phyloP scores from a whole-genome alignment of 768 basidiomycete genomes.

The Tremella fuciformis region DNA sequence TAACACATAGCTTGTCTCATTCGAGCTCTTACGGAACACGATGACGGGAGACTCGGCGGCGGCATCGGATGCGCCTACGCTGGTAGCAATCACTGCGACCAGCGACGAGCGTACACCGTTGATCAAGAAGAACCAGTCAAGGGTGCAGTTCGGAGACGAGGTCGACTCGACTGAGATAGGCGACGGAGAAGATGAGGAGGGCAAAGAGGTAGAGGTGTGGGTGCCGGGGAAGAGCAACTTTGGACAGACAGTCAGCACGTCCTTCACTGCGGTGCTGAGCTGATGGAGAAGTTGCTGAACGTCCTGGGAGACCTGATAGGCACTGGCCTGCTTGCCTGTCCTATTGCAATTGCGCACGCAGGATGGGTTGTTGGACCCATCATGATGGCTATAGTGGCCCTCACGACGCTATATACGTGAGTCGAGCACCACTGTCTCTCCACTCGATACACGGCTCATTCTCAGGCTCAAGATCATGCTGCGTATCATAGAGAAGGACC shows the following conservation, averaged over 20 bases:
- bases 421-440: conserved; percentile 6
- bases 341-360: conserved; percentile 44
- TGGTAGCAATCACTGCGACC: too few relatives aligned
- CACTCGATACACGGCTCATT: neutral
- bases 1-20: too few relatives aligned
- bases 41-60: too few relatives aligned
- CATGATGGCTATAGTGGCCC: conserved; percentile 30
- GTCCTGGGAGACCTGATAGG: conserved; percentile 43
- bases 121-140: too few relatives aligned
- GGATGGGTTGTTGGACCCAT: conserved; percentile 44
- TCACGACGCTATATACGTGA: conserved; percentile 38
- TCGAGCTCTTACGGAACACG: too few relatives aligned
- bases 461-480: conserved; percentile 43
- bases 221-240: conserved; percentile 37
- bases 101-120: too few relatives aligned
- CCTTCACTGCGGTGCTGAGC: conserved; percentile 1
- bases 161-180: too few relatives aligned
- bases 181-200: conserved; percentile 14
- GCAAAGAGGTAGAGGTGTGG: conserved; percentile 39
- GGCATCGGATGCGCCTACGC: too few relatives aligned
- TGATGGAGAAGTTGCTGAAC: conserved; percentile 34
- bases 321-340: conserved; percentile 41
- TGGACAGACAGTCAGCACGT: conserved; percentile 36
- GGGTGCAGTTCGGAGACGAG: too few relatives aligned
- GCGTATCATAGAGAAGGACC: conserved; percentile 43